These are phyloP conservation scores for Psilocybe tampanensis DNA, from an alignment of 768 basidiomycete species.

Conservation along the genomic window DNA sequence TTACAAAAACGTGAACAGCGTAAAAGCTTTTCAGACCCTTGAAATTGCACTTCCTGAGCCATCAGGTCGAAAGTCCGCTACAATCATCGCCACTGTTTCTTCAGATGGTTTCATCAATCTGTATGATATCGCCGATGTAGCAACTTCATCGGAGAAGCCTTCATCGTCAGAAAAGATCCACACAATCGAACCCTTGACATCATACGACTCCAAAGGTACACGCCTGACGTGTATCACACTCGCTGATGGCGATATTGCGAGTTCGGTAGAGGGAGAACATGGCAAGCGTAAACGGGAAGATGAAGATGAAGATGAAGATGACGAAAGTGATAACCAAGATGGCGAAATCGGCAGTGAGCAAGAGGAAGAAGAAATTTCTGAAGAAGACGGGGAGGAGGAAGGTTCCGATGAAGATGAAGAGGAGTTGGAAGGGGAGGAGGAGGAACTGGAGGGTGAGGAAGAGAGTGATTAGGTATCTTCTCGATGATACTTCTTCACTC, in stretches of 20 bases:
- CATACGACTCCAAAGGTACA: slow-evolving; percentile 85
- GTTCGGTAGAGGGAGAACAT: slow-evolving; percentile 3
- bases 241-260: slow-evolving; percentile 32
- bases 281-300: slow-evolving; percentile 29
- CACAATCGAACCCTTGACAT: slow-evolving; percentile 56
- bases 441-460: slow-evolving; percentile 28
- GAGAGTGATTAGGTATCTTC: slow-evolving; percentile 13
- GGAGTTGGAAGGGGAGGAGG: slow-evolving; percentile 28
- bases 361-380: slow-evolving; percentile 24
- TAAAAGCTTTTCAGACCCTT: slow-evolving; percentile 79
- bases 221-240: slow-evolving; percentile 70
- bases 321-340: slow-evolving; percentile 29
- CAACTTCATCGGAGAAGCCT: slow-evolving; percentile 21
- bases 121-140: slow-evolving; percentile 66
- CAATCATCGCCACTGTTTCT: slow-evolving; percentile 74
- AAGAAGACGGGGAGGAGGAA: slow-evolving; percentile 29
- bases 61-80: slow-evolving; percentile 45
- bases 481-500: not conserved
- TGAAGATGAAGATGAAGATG: slow-evolving; percentile 30
- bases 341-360: slow-evolving; percentile 29
- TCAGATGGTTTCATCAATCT: slow-evolving; percentile 88
- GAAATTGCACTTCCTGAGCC: slow-evolving; percentile 55
- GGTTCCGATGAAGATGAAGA: slow-evolving; percentile 29
- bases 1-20: slow-evolving; percentile 42
- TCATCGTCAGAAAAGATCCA: slow-evolving; percentile 17